A percentile compares a stretch with the other conserved stretches of the same genome.
Conservation (phyloP, 2,329 filamentous ascomycete genomes). For the Gremmenia infestans region DNA sequence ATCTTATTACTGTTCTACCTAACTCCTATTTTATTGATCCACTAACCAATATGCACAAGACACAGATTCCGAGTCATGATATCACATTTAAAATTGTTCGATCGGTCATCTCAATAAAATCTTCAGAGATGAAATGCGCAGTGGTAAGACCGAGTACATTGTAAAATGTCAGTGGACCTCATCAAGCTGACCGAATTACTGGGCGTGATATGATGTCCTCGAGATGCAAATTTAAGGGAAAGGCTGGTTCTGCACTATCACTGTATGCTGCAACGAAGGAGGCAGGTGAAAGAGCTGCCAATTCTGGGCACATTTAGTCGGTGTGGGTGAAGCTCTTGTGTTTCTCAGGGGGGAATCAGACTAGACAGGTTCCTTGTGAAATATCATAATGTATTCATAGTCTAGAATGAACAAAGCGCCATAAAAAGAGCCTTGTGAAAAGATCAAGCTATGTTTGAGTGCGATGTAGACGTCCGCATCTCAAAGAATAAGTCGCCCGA, state of each 20-base stretch:
- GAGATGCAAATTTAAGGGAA: slow-evolving; percentile 31
- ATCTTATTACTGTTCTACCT: too few relatives aligned
- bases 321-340: slow-evolving; percentile 39
- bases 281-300: slow-evolving; percentile 34
- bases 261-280: slow-evolving; percentile 37
- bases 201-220: slow-evolving; percentile 21
- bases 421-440: slow-evolving; percentile 14
- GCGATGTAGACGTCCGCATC: slow-evolving; percentile 30
- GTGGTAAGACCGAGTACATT: slow-evolving; percentile 39
- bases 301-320: slow-evolving; percentile 37
- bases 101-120: slow-evolving; percentile 38
- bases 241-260: slow-evolving; percentile 38
- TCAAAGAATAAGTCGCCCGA: slow-evolving; percentile 22
- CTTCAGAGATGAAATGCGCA: slow-evolving; percentile 37
- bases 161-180: slow-evolving; percentile 39
- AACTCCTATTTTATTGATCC: slow-evolving; percentile 34
- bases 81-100: slow-evolving; percentile 40
- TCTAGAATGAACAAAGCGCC: neutral
- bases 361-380: slow-evolving; percentile 41
- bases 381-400: slow-evolving; percentile 27
- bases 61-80: slow-evolving; percentile 40
- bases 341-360: slow-evolving; percentile 39
- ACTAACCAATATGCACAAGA: slow-evolving; percentile 35
- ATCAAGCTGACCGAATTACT: slow-evolving; percentile 10
- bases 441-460: slow-evolving; percentile 26